Evolutionary conservation across 2,329 filamentous ascomycete species (phyloP).

Genomic region (Ceratocystiopsis sp.): DNA sequence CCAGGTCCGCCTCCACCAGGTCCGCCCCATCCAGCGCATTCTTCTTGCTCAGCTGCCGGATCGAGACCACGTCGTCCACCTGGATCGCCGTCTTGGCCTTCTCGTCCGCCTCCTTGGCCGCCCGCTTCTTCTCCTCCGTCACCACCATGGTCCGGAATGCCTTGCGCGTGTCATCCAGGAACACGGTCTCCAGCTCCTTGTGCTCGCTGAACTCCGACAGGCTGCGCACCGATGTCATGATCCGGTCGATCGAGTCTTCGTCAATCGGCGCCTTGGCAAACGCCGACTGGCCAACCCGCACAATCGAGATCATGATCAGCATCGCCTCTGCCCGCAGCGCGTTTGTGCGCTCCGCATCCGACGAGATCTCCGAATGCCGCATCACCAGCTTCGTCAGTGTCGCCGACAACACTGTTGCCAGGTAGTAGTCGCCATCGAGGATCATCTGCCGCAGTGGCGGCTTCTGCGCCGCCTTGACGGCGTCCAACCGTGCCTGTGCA

Average conservation of each 20-base stretch:
- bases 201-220: slow-evolving; percentile 78
- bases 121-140: slow-evolving; percentile 92
- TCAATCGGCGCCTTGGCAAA: slow-evolving; percentile 97
- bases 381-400: slow-evolving; percentile 95
- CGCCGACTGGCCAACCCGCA: slow-evolving; percentile 94
- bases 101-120: slow-evolving; percentile 81
- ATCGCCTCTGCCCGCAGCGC: slow-evolving; percentile 91
- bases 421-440: slow-evolving; percentile 91
- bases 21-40: slow-evolving; percentile 66
- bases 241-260: slow-evolving; percentile 93
- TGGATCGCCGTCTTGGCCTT: slow-evolving; percentile 89
- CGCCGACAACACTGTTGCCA: slow-evolving; percentile 86
- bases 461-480: slow-evolving; percentile 93
- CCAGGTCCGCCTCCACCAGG: slow-evolving; percentile 76
- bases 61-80: slow-evolving; percentile 85
- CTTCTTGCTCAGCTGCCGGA: slow-evolving; percentile 87
- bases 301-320: slow-evolving; percentile 98
- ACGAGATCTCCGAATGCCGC: slow-evolving; percentile 86
- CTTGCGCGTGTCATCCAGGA: slow-evolving; percentile 85
- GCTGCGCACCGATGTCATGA: slow-evolving; percentile 93
- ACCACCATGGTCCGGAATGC: slow-evolving; percentile 96
- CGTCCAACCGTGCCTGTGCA: slow-evolving; percentile 78
- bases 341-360: slow-evolving; percentile 74
- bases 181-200: slow-evolving; percentile 82
- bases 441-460: slow-evolving; percentile 89